Evolutionary conservation across 345 rosid species (phyloP).

Genomic region (Cardiospermum halicacabum): DNA sequence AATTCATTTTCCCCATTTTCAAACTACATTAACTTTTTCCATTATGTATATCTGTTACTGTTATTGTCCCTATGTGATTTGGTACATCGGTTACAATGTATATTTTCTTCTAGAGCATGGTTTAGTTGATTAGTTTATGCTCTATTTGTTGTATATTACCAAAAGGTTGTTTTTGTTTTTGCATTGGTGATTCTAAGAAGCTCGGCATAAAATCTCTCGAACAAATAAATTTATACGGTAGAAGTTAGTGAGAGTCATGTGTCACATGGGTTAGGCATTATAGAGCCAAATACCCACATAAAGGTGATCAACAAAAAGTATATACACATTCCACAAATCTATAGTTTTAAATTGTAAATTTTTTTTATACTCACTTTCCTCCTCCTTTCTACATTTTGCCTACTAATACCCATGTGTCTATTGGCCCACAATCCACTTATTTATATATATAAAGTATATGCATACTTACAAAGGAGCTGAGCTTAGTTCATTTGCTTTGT

Average conservation of each 20-base stretch:
- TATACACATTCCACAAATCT: background rate
- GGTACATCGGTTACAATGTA: too few species aligned
- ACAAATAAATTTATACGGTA: background rate
- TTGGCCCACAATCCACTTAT: constrained; percentile 4
- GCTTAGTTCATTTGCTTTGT: too few species aligned
- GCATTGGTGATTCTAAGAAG: background rate
- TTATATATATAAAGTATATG: background rate
- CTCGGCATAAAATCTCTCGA: background rate
- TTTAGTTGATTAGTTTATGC: too few species aligned
- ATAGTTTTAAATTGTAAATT: background rate
- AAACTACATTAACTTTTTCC: too few species aligned
- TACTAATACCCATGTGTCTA: constrained; percentile 11
- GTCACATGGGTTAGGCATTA: constrained; percentile 16
- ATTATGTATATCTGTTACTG: too few species aligned
- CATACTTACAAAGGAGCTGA: too few species aligned
- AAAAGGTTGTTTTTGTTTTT: background rate
- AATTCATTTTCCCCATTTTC: too few species aligned
- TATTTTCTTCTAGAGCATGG: too few species aligned
- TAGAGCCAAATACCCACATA: background rate
- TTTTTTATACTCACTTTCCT: background rate
- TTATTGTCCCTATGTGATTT: too few species aligned
- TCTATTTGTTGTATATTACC: too few species aligned
- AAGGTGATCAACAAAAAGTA: background rate
- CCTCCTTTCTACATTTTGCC: background rate
- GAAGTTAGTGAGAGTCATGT: constrained; percentile 5